A percentile compares a stretch with the other conserved stretches of the same genome.
Evolutionary conservation across 1,139 yeast species (phyloP).

Genomic region (Pichia terricola): DNA sequence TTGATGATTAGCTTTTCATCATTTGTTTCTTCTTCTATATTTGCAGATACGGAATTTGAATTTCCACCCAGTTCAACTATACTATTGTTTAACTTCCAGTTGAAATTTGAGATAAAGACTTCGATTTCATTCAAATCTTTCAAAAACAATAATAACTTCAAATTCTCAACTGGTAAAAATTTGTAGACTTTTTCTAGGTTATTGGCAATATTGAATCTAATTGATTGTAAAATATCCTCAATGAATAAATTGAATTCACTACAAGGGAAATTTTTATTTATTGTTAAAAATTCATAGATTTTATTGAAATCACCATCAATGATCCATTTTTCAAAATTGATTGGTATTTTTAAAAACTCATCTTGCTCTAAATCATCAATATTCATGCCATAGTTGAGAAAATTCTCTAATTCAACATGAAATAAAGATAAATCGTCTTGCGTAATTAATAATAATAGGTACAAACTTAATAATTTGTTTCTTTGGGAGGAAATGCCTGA

Average conservation of each 20-base stretch:
- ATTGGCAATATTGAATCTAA: constrained; percentile 80
- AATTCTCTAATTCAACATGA: constrained; percentile 78
- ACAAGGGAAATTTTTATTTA: constrained; percentile 33
- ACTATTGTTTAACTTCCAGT: constrained; percentile 58
- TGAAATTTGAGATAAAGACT: constrained; percentile 46
- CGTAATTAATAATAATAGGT: constrained; percentile 65
- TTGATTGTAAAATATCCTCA: constrained; percentile 59
- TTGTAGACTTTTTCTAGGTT: constrained; percentile 75
- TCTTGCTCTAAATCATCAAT: constrained; percentile 52
- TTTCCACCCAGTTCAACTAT: constrained; percentile 43
- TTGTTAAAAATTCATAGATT: constrained; percentile 62
- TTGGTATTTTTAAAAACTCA: constrained; percentile 65
- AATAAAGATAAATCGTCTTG: constrained; percentile 81
- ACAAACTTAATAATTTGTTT: constrained; percentile 69
- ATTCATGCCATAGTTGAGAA: constrained; percentile 42
- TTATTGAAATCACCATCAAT: constrained; percentile 96
- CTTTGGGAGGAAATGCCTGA: constrained; percentile 41
- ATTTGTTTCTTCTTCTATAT: constrained; percentile 18
- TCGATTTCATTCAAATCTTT: constrained; percentile 58
- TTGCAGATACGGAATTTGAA: constrained; percentile 16
- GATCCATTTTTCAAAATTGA: constrained; percentile 81
- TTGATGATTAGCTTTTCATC: constrained; percentile 41
- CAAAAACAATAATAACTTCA: constrained; percentile 71
- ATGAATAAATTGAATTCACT: constrained; percentile 53
- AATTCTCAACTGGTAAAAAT: constrained; percentile 69